These are phyloP conservation scores for Apiotrichum laibachii DNA, from an alignment of 1,284 basidiomycete species.

Conservation along the genomic window DNA sequence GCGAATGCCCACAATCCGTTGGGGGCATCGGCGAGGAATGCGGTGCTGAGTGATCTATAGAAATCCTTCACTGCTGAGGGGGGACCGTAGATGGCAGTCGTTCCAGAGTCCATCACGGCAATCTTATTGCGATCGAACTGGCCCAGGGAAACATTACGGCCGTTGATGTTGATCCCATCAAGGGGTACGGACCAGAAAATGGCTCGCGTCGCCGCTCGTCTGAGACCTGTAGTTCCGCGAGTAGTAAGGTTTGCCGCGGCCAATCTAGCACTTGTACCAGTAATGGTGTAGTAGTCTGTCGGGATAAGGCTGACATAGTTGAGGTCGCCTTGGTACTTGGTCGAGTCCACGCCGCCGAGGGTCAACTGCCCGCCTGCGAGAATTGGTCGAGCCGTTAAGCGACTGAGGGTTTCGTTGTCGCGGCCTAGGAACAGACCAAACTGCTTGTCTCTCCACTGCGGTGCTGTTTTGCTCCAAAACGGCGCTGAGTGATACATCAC, in stretches of 20 bases:
- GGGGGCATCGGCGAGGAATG: not conserved
- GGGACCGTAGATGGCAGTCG: conserved; percentile 1
- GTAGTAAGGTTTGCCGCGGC: not conserved
- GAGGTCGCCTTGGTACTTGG: not conserved
- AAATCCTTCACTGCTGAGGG: not conserved
- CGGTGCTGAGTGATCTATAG: conserved; percentile 6
- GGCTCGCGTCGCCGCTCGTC: not conserved
- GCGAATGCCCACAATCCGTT: conserved; percentile 5
- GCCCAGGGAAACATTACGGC: not conserved
- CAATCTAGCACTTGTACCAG: not conserved
- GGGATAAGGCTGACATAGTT: not conserved
- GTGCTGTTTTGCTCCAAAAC: conserved; percentile 3
- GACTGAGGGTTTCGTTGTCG: not conserved
- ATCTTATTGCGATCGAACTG: not conserved
- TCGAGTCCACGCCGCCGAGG: not conserved
- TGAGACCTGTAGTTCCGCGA: not conserved
- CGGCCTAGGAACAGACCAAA: conserved; percentile 8
- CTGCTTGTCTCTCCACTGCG: not conserved
- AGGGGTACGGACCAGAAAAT: not conserved
- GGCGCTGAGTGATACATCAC: not conserved
- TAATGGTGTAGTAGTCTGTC: not conserved
- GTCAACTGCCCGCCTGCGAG: not conserved
- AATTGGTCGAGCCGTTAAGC: not conserved
- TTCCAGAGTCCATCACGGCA: conserved; percentile 9
- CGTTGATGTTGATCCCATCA: not conserved